These are phyloP conservation scores for Saccharomycopsis babjevae DNA, from an alignment of 805 yeast genomes.

Conservation along the genomic window DNA sequence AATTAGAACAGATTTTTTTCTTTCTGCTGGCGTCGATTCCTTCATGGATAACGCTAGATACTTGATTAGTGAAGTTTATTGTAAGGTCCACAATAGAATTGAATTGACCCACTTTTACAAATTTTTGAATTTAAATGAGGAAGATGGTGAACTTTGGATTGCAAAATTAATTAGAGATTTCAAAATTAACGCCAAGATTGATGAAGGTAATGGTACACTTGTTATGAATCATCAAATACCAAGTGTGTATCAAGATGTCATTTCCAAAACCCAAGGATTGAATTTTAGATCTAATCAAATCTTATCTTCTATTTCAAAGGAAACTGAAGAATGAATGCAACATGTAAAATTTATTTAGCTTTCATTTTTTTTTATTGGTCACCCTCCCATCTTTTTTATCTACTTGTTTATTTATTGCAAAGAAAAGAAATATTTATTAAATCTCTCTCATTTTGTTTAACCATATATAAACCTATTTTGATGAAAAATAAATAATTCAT, in stretches of 20 bases:
- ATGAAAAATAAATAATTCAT: not conserved
- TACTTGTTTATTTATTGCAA: not conserved
- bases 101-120: conserved; percentile 37
- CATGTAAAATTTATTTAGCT: not conserved
- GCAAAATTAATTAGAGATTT: conserved; percentile 39
- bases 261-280: conserved; percentile 57
- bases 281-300: conserved; percentile 51
- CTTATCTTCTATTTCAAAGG: conserved; percentile 35
- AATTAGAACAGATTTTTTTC: conserved; percentile 48
- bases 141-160: conserved; percentile 43
- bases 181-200: conserved; percentile 44
- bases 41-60: conserved; percentile 40
- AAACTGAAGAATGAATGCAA: conserved; percentile 16
- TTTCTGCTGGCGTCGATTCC: conserved; percentile 29
- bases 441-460: not conserved
- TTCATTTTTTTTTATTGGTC: not conserved
- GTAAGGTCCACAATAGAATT: conserved; percentile 42
- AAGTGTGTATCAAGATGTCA: conserved; percentile 56
- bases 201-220: conserved; percentile 40
- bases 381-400: not conserved
- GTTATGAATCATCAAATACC: conserved; percentile 44
- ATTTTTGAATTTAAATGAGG: conserved; percentile 34
- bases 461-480: not conserved
- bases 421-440: not conserved
- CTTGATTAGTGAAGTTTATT: conserved; percentile 42